Base-by-base conservation (phyloP, 1,284 basidiomycete species). In the Xanthoconium separans region DNA sequence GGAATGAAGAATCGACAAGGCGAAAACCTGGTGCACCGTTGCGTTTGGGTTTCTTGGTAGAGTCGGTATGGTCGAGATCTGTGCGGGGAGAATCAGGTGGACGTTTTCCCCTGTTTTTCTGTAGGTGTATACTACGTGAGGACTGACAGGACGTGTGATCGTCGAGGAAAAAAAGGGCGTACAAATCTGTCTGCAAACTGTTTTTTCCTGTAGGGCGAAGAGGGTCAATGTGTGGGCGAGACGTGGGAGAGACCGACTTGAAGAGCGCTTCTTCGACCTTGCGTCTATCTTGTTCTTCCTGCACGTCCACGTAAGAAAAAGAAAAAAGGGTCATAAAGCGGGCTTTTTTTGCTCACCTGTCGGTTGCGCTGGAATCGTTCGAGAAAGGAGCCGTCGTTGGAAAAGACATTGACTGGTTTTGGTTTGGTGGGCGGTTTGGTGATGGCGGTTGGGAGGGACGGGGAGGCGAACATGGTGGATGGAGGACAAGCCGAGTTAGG, bases 81-180 rank as follows among this genome's bases (percentile, higher is more conserved):
- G 72, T 59, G 55, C 44, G 37, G 44, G 68, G 57, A 48, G 63
- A 59, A 65, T 75, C 73, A 71, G 77, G 74, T 61, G 72, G 69
- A 62, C 83, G 82, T 72, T 85, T 85, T 66, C 82, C 80, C 66
- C 83, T 73, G 44, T 73, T 79, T 79, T 78, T 85, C 83, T 86
- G 62, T 33, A 24, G 7, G 12, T 34, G 4, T 13, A 34, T 7
- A 36, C n/a, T n/a, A n/a, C n/a, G n/a, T n/a, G n/a, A n/a, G n/a
- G n/a, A n/a, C n/a, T n/a, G n/a, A n/a, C n/a, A 39, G 6, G 2
- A 4, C 8, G 6, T 18, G 37, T 4, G 33, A 10, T 39, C 13
- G 15, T 3, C 11, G 36, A 37, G n/a, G 8, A 5, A 18, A 10
- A 41, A 1, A 2, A 11, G 15, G 20, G 31, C 83, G 71, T 64